Evolutionary conservation across 305 asterid genomes (phyloP), one percentile per base, ranked within the genome.

Genomic region (Fraxinus paxiana): DNA sequence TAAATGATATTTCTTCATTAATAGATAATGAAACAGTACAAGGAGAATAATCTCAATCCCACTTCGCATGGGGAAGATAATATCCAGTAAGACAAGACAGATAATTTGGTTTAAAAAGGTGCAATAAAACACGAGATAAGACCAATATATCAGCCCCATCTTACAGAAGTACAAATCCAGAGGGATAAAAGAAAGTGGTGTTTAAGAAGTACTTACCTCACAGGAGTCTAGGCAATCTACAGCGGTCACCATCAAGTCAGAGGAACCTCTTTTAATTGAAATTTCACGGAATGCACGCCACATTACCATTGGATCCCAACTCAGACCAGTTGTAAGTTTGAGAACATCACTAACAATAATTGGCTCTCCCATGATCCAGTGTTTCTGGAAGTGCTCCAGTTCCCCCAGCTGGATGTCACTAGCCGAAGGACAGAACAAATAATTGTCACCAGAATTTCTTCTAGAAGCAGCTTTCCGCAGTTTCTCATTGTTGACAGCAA

Each of bases 291-390:
- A 71, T 38, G 93, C 91, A 75, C 91, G 92, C 93, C 94, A 90
- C 92, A 89, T 89, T 34, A 88, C 94, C 92, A 86, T 89, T 35
- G 94, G 92, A 51, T 88, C 92, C 94, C 92, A 91, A 80, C 92
- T 90, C 85, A 90, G 83, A 69, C 92, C 92, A 77, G 92, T 83
- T 72, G 90, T 43, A 30, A 75, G 80, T 79, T 87, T 84, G 63
- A 89, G 90, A 77, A 77, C 85, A 74, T 86, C 84, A 22, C 85
- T 80, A 26, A 91, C 87, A 73, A 91, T 79, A 31, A 90, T 85
- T 37, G 92, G 95, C 79, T 91, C 92, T 73, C 94, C 92, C 87
- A 43, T 84, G 26, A 67, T 74, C 93, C 93, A 91, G 41, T 90
- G 93, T 82, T 83, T 87, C 84, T 83, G 89, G 78, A 91, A 91